Base-by-base conservation (phyloP, 2,329 filamentous ascomycete species). In the Aspergillus viridinutans region DNA sequence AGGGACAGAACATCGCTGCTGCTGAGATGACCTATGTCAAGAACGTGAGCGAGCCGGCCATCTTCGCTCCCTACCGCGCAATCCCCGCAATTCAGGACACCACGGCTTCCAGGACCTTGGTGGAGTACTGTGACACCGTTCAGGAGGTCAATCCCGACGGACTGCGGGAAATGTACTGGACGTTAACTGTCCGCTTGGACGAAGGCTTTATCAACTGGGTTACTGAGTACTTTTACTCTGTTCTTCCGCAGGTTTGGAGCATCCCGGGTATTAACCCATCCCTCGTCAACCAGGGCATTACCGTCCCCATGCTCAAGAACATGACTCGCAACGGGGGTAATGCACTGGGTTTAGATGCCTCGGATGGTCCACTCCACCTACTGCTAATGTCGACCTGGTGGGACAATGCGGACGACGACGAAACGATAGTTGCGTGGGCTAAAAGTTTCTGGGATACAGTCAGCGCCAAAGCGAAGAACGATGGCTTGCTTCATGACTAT, bases 21-120 rank as follows among this genome's bases (percentile, higher is more conserved):
- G 66, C 69, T 2, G 64, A 73, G 17, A 57, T 79, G 1, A 74
- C 73, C 49, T 78, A 80, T 55, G 64, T 71, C 1, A 69, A 74
- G 49, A 68, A 76, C 14, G 67, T 67, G 10, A 58, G 63, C 3
- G 59, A 74, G 8, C 72, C 76, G 0, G 55, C 66, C 0, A 73
- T 76, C 28, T 78, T 74, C 54, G 56, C 68, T 10, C 66, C 69
- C 17, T 78, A 74, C 59, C 67, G 69, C 40, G 62, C 60, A 26
- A 72, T 77, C 10, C 57, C 67, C 0, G 58, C 69, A 9, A 55
- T 74, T 8, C 49, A 64, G 2, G 68, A 76, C 50, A 68, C 65
- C 0, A 68, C 68, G 20, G 61, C 56, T 6, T 52, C 72, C 47
- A 66, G 64, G 23, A 69, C 64, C 4, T 57, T 74, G 0, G 57